A percentile compares a stretch with the other conserved stretches of the same genome.
These are phyloP conservation scores for Sphaerobolus stellatus DNA, from an alignment of 1,284 basidiomycete genomes.

Conservation along the genomic window DNA sequence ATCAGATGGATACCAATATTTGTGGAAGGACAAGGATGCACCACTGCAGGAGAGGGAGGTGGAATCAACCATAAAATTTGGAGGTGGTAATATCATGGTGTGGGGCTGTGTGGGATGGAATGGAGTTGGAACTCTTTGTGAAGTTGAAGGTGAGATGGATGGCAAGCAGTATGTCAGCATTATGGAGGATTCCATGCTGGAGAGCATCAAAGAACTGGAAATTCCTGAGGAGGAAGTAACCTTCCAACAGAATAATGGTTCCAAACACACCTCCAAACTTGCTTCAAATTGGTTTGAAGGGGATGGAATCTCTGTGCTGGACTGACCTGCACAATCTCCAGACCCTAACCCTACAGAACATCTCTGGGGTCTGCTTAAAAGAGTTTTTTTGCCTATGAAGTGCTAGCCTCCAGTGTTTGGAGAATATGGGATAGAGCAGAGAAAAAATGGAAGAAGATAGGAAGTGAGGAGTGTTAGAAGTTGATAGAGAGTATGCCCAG, in stretches of 20 bases:
- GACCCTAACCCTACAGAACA: conserved; percentile 41
- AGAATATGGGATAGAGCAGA: no score
- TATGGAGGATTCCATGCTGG: not conserved
- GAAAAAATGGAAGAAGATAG: no score
- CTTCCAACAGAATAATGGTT: conserved; percentile 39
- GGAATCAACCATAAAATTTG: not conserved
- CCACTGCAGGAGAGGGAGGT: not conserved
- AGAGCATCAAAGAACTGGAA: not conserved
- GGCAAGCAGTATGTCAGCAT: not conserved
- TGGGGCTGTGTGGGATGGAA: not conserved
- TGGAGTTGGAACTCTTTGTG: not conserved
- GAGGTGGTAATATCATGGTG: not conserved
- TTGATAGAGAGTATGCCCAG: no score
- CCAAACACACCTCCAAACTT: conserved; percentile 33
- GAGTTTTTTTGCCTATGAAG: no score
- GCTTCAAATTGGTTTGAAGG: conserved; percentile 33
- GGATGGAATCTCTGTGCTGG: conserved; percentile 28
- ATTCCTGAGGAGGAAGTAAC: conserved; percentile 6
- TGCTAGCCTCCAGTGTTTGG: no score
- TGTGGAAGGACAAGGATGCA: not conserved
- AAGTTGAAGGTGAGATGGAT: not conserved
- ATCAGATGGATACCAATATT: not conserved
- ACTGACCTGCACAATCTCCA: conserved; percentile 35
- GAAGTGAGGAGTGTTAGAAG: no score
- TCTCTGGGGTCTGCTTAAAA: conserved; percentile 34